phyloP scores from a whole-genome alignment of 176 grass and related monocot species.

The Aegilops umbellulata region DNA sequence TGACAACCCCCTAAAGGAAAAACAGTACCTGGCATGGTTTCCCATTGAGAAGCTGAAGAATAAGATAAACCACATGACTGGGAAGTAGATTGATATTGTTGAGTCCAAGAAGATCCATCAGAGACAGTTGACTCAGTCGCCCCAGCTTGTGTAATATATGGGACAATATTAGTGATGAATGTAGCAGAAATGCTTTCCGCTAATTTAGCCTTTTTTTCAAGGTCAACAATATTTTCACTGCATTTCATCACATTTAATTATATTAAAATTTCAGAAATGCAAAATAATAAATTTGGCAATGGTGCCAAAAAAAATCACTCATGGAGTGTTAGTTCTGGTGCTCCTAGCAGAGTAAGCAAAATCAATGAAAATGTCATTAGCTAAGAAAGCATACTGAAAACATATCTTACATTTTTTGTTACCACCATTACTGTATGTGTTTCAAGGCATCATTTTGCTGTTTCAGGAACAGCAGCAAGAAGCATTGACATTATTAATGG shows the following conservation, averaged over 20 bases:
- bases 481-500: slow-evolving; percentile 13
- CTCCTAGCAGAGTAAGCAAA: slow-evolving; percentile 6
- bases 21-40: slow-evolving; percentile 26
- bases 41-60: slow-evolving; percentile 34
- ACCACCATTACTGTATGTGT: background rate
- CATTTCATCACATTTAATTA: slow-evolving; percentile 41
- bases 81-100: slow-evolving; percentile 43
- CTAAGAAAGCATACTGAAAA: slow-evolving; percentile 2
- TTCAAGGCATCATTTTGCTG: background rate
- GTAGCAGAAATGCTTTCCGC: slow-evolving; percentile 29
- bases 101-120: slow-evolving; percentile 45
- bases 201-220: slow-evolving; percentile 31
- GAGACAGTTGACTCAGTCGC: slow-evolving; percentile 32
- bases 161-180: slow-evolving; percentile 23
- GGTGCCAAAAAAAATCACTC: background rate
- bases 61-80: slow-evolving; percentile 42
- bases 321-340: background rate
- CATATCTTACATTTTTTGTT: background rate
- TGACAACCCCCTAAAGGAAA: slow-evolving; percentile 10
- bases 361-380: background rate
- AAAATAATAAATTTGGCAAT: slow-evolving; percentile 15
- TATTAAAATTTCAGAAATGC: background rate
- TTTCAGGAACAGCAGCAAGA: slow-evolving; percentile 15
- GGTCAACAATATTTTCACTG: slow-evolving; percentile 31
- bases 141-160: slow-evolving; percentile 23